Conservation (phyloP, 306 rosid species). For the Malus domestica region ASM211411v1 NC_041805.1:7180501-7181000, state of each 20-base stretch:
- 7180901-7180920: slow-evolving; percentile 25
- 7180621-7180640: slow-evolving; percentile 16
- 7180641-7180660: slow-evolving; percentile 20
- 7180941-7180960: slow-evolving; percentile 33
- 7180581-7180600: slow-evolving; percentile 31
- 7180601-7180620: slow-evolving; percentile 31
- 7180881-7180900: background rate
- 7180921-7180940: slow-evolving; percentile 55
- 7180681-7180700: background rate
- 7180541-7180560: slow-evolving; percentile 34
- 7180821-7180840: slow-evolving; percentile 20
- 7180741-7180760: background rate
- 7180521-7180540: slow-evolving; percentile 6
- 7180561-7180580: slow-evolving; percentile 46
- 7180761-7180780: background rate
- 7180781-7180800: slow-evolving; percentile 15
- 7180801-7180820: slow-evolving; percentile 17
- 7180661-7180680: slow-evolving; percentile 17
- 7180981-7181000: slow-evolving; percentile 11
- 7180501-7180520: slow-evolving; percentile 55
- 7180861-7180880: slow-evolving; percentile 17
- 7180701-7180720: background rate
- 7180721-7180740: background rate
- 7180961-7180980: slow-evolving; percentile 38
- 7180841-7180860: slow-evolving; percentile 2